phyloP scores from a whole-genome alignment of 768 basidiomycete genomes.

The Xerocomus potaroensis region DNA sequence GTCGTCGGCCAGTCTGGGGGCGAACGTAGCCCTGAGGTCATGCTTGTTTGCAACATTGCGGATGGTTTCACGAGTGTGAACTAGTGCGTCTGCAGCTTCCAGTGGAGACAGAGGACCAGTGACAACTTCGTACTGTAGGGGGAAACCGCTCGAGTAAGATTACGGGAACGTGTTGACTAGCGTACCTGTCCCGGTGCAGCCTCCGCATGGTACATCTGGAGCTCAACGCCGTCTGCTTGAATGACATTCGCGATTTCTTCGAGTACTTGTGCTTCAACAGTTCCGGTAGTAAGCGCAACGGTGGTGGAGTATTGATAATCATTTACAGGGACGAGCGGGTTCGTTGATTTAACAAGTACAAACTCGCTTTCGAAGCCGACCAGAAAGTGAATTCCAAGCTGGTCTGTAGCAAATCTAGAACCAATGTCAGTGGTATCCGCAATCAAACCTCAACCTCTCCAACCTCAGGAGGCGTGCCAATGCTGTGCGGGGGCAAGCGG shows the following conservation, averaged over 20 bases:
- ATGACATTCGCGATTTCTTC: constrained; percentile 58
- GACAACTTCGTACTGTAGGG: constrained; percentile 55
- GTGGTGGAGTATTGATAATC: constrained; percentile 44
- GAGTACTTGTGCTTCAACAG: constrained; percentile 39
- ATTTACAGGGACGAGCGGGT: constrained; percentile 46
- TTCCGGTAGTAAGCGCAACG: constrained; percentile 38
- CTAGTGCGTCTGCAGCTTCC: constrained; percentile 61
- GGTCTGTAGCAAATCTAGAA: constrained; percentile 31
- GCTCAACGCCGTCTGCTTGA: constrained; percentile 45
- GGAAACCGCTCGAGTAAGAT: neutral
- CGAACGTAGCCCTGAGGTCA: constrained; percentile 60
- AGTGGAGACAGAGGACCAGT: constrained; percentile 65
- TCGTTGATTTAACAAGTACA: constrained; percentile 50
- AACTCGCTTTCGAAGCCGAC: constrained; percentile 72
- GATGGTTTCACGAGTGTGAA: constrained; percentile 66
- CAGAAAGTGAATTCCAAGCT: constrained; percentile 45
- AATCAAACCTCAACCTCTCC: constrained; percentile 14
- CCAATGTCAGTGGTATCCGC: neutral
- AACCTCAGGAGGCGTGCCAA: constrained; percentile 52
- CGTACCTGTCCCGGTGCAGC: constrained; percentile 65
- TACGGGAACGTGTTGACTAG: neutral
- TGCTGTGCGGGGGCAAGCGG: constrained; percentile 58
- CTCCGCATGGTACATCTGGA: constrained; percentile 69
- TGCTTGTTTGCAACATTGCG: constrained; percentile 62
- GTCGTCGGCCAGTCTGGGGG: constrained; percentile 48